phyloP scores from a whole-genome alignment of 768 basidiomycete species.

The Russula emetica region DNA sequence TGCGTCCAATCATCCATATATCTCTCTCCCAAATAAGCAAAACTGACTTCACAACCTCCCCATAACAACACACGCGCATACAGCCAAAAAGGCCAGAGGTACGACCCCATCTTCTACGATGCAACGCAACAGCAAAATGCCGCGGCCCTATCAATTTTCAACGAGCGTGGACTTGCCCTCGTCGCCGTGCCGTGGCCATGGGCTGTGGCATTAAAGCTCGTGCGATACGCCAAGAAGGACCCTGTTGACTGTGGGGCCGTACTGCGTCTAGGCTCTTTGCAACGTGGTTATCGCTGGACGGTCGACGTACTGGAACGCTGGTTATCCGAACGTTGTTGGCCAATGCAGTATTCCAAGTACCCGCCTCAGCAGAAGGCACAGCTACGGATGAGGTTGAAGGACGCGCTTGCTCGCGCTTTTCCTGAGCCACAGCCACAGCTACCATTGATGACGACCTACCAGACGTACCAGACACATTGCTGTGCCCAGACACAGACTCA shows the following conservation, averaged over 20 bases:
- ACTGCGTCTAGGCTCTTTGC: constrained; percentile 53
- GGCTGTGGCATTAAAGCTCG: constrained; percentile 69
- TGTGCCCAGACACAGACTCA: neutral
- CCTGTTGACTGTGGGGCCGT: constrained; percentile 63
- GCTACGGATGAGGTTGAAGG: constrained; percentile 45
- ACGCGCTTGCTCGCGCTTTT: constrained; percentile 16
- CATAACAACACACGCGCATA: neutral
- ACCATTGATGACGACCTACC: no score
- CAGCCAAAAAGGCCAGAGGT: constrained; percentile 32
- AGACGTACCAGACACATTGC: no score
- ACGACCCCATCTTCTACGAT: constrained; percentile 60
- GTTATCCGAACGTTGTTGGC: constrained; percentile 54
- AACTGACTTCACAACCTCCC: neutral
- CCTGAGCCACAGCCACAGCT: neutral
- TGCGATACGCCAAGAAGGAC: constrained; percentile 60
- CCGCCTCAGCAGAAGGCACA: constrained; percentile 42
- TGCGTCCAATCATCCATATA: constrained; percentile 36
- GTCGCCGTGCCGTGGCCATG: constrained; percentile 67
- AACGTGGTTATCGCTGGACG: constrained; percentile 55
- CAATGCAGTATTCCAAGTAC: constrained; percentile 58
- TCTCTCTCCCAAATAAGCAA: no score
- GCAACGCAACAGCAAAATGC: constrained; percentile 42
- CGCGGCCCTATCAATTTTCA: constrained; percentile 52
- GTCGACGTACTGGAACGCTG: constrained; percentile 50
- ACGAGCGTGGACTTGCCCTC: constrained; percentile 48